Evolutionary conservation across 2,329 filamentous ascomycete genomes (phyloP).

Genomic region (Pseudopyrenochaeta lycopersici): DNA sequence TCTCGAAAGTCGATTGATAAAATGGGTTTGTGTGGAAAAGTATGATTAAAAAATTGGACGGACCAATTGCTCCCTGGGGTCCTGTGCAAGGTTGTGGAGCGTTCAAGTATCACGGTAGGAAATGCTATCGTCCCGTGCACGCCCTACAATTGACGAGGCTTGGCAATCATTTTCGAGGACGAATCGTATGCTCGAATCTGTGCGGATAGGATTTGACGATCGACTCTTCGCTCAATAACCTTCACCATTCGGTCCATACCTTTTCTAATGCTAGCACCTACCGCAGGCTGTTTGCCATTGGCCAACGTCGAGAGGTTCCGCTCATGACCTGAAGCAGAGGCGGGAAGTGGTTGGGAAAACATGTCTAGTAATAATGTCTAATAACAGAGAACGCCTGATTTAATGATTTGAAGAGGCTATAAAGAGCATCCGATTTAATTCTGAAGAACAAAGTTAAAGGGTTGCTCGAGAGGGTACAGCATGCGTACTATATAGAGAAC

Average conservation of each 20-base stretch:
- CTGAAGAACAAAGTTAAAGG: background rate
- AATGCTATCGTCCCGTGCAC: background rate
- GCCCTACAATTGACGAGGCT: constrained; percentile 6
- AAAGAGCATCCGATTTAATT: background rate
- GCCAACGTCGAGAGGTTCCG: background rate
- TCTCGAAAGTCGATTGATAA: constrained; percentile 1
- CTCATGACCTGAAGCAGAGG: background rate
- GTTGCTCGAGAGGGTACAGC: background rate
- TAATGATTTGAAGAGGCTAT: background rate
- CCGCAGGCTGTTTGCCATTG: background rate
- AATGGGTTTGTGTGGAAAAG: too few species aligned
- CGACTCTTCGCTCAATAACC: constrained; percentile 18
- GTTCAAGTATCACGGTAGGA: too few species aligned
- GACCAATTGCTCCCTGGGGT: too few species aligned
- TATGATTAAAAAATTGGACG: too few species aligned
- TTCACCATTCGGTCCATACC: constrained; percentile 13
- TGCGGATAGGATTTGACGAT: constrained; percentile 20
- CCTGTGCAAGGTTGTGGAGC: too few species aligned
- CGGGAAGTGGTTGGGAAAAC: constrained; percentile 2
- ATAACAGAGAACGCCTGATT: background rate
- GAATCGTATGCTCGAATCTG: constrained; percentile 17
- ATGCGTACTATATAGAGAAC: background rate
- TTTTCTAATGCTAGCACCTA: constrained; percentile 11
- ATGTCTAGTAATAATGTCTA: background rate
- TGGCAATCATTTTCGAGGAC: background rate